A percentile compares a stretch with the other conserved stretches of the same genome.
Evolutionary conservation across 208 protist species (phyloP).

Genomic region (Wallacemonas collosoma): DNA sequence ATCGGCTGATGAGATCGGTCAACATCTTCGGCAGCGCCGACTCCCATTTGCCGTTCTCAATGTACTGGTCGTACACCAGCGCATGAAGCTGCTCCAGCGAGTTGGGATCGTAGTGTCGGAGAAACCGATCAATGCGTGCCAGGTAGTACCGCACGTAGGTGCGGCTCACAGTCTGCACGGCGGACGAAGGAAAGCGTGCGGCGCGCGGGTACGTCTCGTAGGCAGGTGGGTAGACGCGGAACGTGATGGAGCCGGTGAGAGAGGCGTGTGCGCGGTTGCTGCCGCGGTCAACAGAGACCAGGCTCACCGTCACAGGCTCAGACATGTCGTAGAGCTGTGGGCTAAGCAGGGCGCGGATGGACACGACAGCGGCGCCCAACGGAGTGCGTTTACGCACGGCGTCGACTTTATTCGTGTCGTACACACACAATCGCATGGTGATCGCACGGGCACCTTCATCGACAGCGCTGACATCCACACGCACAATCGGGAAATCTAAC

Average conservation of each 20-base stretch:
- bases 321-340: constrained; percentile 64
- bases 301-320: constrained; percentile 65
- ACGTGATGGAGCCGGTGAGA: constrained; percentile 62
- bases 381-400: constrained; percentile 32
- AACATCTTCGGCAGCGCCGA: constrained; percentile 49
- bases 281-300: constrained; percentile 54
- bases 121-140: constrained; percentile 49
- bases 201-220: constrained; percentile 61
- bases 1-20: constrained; percentile 44
- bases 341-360: constrained; percentile 75
- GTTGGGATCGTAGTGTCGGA: constrained; percentile 74
- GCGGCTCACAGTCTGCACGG: constrained; percentile 46
- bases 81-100: constrained; percentile 64
- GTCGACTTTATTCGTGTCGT: constrained; percentile 16
- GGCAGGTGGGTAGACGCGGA: constrained; percentile 51
- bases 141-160: constrained; percentile 74
- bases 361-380: constrained; percentile 50
- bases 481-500: constrained; percentile 48
- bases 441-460: constrained; percentile 22
- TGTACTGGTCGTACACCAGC: constrained; percentile 61
- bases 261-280: constrained; percentile 46
- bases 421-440: constrained; percentile 41
- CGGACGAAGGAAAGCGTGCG: constrained; percentile 36
- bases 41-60: constrained; percentile 48
- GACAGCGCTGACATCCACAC: constrained; percentile 50